phyloP scores from a whole-genome alignment of 2,329 filamentous ascomycete genomes.

The Sporothrix humicola region DNA sequence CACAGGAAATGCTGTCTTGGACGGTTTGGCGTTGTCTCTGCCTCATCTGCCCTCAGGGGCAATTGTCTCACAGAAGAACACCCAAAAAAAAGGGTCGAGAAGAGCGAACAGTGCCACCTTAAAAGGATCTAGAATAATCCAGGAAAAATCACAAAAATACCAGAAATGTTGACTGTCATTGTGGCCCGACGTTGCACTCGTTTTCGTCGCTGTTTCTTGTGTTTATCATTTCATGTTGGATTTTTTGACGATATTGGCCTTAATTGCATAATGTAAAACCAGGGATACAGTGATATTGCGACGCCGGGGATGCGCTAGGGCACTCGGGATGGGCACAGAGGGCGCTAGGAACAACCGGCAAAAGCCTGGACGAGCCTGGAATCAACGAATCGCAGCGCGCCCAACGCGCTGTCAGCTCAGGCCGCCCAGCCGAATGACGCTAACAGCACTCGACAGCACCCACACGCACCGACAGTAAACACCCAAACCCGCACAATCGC shows the following conservation, averaged over 20 bases:
- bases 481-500: constrained; percentile 13
- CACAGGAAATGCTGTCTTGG: neutral
- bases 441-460: neutral
- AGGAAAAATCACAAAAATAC: neutral
- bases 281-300: constrained; percentile 23
- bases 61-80: constrained; percentile 11
- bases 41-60: constrained; percentile 9
- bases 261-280: constrained; percentile 6
- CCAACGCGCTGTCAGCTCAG: neutral
- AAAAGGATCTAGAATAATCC: neutral
- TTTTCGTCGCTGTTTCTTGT: neutral
- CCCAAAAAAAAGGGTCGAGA: too few species aligned
- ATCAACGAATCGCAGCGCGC: constrained; percentile 28
- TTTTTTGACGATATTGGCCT: constrained; percentile 3
- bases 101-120: too few species aligned
- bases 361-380: neutral
- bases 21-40: neutral
- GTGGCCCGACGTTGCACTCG: neutral
- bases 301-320: constrained; percentile 11
- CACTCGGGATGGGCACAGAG: neutral
- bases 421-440: constrained; percentile 22
- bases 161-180: neutral
- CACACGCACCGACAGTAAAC: neutral
- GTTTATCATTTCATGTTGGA: neutral
- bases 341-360: constrained; percentile 14